Base-by-base conservation (phyloP, 208 protist genomes). In the Trypanosoma melophagium region DNA sequence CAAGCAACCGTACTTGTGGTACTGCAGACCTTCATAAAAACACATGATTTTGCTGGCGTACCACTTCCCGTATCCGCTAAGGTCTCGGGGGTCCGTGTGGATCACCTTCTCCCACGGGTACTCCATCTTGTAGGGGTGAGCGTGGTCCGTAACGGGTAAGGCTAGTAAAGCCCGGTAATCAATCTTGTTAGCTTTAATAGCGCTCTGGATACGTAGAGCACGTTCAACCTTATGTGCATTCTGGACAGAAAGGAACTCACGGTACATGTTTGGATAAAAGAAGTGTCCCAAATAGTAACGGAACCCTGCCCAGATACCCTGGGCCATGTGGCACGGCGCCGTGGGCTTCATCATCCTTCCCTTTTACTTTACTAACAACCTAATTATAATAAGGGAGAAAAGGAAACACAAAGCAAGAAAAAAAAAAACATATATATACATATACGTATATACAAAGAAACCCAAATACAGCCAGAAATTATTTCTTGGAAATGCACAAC, bases 81-180 rank as follows among this genome's bases (percentile, higher is more conserved):
- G 77, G 71, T 92, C 81, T 56, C 89, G 81, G 38, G 75, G 49
- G 75, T 96, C 88, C 55, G 79, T 86, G 63, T 89, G 80, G 67
- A 94, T 90, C 47, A 93, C 79, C 74, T 93, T 92, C 83, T 96
- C 88, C 91, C 91, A 96, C 54, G 91, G 87, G 59, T 95, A 93
- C 76, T 96, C 88, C 85, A 94, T 89, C 74, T 95, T 92, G 85
- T 96, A 96, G n/a, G 91, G 91, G 65, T 96, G 91, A 31, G 91
- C 91, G 73, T 91, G 85, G 74, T 96, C 91, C 4, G 86, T 93
- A 49, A 96, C 91, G 51, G 91, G 91, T 47, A 96, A 86, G 51
- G 91, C 87, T 44, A 96, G 87, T 14, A 96, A 80, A 41, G 87
- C 84, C 41, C 87, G 87, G 75, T 93, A 92, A 76, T 96, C 91